phyloP scores from a whole-genome alignment of 1,284 basidiomycete genomes.

The Blastosporella zonata region DNA sequence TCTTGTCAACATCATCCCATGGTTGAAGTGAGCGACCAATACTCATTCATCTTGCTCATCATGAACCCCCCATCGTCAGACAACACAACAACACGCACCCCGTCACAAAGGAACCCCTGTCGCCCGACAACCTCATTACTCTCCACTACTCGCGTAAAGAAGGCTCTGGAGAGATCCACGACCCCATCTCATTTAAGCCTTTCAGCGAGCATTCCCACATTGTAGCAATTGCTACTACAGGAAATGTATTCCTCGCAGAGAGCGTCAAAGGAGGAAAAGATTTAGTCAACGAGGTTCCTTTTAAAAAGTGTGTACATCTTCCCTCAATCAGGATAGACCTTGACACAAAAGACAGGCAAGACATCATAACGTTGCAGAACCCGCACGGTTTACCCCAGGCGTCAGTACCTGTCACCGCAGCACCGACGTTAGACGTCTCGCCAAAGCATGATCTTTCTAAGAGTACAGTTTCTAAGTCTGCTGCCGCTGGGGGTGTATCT shows the following conservation, averaged over 20 bases:
- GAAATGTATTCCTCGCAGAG: constrained; percentile 89
- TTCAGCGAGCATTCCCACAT: constrained; percentile 92
- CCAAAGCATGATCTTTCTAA: constrained; percentile 31
- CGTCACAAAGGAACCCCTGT: constrained; percentile 79
- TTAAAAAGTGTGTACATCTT: constrained; percentile 62
- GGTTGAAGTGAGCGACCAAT: constrained; percentile 70
- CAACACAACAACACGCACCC: constrained; percentile 82
- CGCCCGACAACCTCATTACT: constrained; percentile 79
- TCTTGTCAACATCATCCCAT: constrained; percentile 87
- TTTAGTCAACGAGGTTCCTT: constrained; percentile 80
- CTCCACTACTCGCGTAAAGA: constrained; percentile 84
- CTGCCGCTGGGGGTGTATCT: constrained; percentile 24
- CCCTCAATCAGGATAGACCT: constrained; percentile 2
- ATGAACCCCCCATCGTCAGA: constrained; percentile 31
- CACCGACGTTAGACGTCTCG: constrained; percentile 28
- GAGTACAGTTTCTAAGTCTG: constrained; percentile 18
- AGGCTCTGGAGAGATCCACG: constrained; percentile 78
- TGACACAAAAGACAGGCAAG: constrained; percentile 49
- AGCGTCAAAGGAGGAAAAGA: constrained; percentile 89
- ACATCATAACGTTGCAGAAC: constrained; percentile 91
- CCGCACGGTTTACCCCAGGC: constrained; percentile 69
- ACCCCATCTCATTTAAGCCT: constrained; percentile 91
- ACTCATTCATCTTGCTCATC: constrained; percentile 14
- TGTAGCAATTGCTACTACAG: constrained; percentile 85
- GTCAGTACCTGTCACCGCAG: constrained; percentile 41